Conservation (phyloP, 192 early-diverging fungal species). For the Gaertneriomyces sp. region DNA sequence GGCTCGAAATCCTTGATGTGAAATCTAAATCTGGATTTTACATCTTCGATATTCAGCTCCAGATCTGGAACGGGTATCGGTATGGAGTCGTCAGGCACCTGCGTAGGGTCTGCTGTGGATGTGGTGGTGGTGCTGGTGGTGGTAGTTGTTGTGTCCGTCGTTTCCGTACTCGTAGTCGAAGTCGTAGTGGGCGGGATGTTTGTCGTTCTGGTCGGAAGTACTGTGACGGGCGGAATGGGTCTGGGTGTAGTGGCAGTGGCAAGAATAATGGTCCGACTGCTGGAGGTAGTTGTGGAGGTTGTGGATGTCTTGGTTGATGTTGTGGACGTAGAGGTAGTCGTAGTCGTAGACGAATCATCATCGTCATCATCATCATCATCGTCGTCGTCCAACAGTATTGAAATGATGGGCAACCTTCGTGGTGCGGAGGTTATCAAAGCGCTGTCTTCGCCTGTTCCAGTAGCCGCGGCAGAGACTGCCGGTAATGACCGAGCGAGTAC, state of each 20-base stretch:
- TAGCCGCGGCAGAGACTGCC: too few relatives aligned
- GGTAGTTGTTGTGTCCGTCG: background rate
- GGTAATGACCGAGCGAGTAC: too few relatives aligned
- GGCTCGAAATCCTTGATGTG: slow-evolving; percentile 2
- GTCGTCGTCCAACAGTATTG: background rate
- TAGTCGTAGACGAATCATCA: background rate
- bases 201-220: background rate
- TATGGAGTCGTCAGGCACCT: background rate
- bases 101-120: background rate
- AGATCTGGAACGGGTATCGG: background rate
- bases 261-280: background rate
- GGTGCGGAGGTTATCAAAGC: too few relatives aligned
- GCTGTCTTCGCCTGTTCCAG: too few relatives aligned
- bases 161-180: background rate
- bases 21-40: background rate
- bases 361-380: slow-evolving; percentile 1
- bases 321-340: background rate
- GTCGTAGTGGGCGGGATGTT: background rate
- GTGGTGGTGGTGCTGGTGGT: background rate
- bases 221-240: background rate
- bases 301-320: background rate
- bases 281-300: background rate
- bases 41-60: background rate
- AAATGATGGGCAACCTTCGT: too few relatives aligned
- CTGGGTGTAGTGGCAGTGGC: background rate